phyloP scores from a whole-genome alignment of 2,329 filamentous ascomycete species.

The Penicillium sp. region DNA sequence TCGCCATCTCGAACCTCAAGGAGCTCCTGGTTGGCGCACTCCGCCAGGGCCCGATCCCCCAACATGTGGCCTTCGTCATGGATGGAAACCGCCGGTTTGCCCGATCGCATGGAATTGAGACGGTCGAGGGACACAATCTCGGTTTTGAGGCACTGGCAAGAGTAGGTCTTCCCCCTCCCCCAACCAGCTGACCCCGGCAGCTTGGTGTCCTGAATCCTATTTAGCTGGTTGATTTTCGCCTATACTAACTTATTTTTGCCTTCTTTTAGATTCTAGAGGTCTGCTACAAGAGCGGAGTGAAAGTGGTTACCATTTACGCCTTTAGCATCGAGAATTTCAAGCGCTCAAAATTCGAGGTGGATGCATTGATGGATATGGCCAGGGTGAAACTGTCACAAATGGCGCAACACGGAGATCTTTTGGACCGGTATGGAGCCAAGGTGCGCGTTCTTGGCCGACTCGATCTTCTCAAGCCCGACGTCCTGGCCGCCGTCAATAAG shows the following conservation, averaged over 20 bases:
- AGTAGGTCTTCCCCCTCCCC: conserved; percentile 51
- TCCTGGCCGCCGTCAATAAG: conserved; percentile 81
- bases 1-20: conserved; percentile 74
- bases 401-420: conserved; percentile 85
- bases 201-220: not conserved
- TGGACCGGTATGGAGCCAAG: conserved; percentile 88
- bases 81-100: conserved; percentile 96
- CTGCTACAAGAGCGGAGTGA: conserved; percentile 96
- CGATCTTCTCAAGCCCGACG: conserved; percentile 80
- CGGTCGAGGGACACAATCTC: conserved; percentile 90
- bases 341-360: conserved; percentile 91
- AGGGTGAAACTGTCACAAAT: conserved; percentile 93
- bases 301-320: conserved; percentile 95
- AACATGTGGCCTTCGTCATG: conserved; percentile 99
- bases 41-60: conserved; percentile 85
- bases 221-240: not conserved
- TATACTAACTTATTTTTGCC: not conserved
- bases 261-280: conserved; percentile 77
- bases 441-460: conserved; percentile 84
- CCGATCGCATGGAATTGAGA: conserved; percentile 86
- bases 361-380: conserved; percentile 95
- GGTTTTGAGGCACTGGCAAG: conserved; percentile 93
- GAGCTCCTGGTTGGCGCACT: conserved; percentile 86
- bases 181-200: not conserved
- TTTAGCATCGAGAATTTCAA: conserved; percentile 99